Evolutionary conservation across 1,284 basidiomycete genomes (phyloP).

Genomic region (Tilletia walkeri): DNA sequence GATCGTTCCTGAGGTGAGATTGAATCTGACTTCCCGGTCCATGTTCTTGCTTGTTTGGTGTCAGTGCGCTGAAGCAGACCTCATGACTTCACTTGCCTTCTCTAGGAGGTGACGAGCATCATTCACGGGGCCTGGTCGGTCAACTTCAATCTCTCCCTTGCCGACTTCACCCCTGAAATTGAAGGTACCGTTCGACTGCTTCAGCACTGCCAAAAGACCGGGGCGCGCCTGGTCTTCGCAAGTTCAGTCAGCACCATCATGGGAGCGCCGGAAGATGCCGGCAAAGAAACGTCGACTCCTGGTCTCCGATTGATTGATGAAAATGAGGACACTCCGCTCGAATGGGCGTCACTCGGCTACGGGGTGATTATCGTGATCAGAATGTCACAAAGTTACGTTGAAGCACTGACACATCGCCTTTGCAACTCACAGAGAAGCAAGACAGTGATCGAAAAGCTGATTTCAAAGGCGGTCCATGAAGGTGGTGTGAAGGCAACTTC

Average conservation of each 20-base stretch:
- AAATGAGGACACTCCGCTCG: neutral
- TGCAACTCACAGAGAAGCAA: neutral
- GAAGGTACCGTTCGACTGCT: neutral
- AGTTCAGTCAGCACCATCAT: constrained; percentile 4
- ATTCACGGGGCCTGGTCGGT: constrained; percentile 5
- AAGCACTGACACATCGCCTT: neutral
- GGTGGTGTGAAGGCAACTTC: neutral
- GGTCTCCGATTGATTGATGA: neutral
- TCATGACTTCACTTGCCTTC: neutral
- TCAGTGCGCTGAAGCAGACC: too few relatives aligned
- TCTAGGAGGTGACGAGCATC: constrained; percentile 1
- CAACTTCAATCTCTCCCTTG: constrained; percentile 7
- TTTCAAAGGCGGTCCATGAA: neutral
- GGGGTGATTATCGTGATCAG: neutral
- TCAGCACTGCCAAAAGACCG: neutral
- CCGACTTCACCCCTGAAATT: constrained; percentile 3
- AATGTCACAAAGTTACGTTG: neutral
- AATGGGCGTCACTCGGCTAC: constrained; percentile 1
- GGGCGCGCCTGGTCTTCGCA: neutral
- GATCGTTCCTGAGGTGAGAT: neutral
- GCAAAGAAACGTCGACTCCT: neutral
- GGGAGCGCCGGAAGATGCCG: neutral
- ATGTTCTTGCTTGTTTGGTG: too few relatives aligned
- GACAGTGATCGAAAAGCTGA: constrained; percentile 1
- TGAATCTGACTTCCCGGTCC: neutral